Evolutionary conservation across 2,329 filamentous ascomycete genomes (phyloP).

Genomic region (Fusarium sp.): DNA sequence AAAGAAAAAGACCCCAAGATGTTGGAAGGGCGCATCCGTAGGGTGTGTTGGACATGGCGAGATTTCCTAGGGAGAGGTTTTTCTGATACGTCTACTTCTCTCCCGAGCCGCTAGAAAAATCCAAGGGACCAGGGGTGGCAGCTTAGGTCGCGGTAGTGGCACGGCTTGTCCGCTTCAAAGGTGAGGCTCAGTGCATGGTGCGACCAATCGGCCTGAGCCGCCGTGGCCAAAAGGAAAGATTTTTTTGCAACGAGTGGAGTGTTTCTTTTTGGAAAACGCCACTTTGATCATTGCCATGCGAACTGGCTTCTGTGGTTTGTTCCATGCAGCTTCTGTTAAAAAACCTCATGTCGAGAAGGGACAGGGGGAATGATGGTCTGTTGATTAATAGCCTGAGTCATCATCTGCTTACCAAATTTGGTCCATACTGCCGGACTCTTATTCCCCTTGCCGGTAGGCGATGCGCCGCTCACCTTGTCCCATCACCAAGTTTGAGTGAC

Average conservation of each 20-base stretch:
- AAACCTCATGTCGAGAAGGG: neutral
- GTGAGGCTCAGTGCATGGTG: neutral
- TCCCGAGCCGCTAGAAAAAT: slow-evolving; percentile 16
- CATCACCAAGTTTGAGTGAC: neutral
- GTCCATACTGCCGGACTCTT: neutral
- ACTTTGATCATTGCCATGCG: slow-evolving; percentile 4
- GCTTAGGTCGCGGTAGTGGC: slow-evolving; percentile 15
- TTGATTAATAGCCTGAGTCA: slow-evolving; percentile 16
- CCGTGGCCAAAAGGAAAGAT: slow-evolving; percentile 22
- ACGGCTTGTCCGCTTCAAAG: slow-evolving; percentile 28
- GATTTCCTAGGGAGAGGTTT: slow-evolving; percentile 20
- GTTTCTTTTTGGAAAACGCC: neutral
- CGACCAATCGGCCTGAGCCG: slow-evolving; percentile 13
- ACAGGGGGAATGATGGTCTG: neutral
- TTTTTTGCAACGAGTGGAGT: slow-evolving; percentile 5
- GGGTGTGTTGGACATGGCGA: slow-evolving; percentile 28
- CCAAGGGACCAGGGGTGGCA: neutral
- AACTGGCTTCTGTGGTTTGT: slow-evolving; percentile 26
- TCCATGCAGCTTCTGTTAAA: slow-evolving; percentile 26
- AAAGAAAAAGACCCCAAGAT: neutral
- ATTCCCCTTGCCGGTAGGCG: neutral
- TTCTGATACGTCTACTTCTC: slow-evolving; percentile 6
- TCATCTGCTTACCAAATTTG: neutral
- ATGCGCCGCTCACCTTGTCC: slow-evolving; percentile 12
- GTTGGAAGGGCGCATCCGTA: slow-evolving; percentile 15